These are phyloP conservation scores for Eruca vesicaria DNA, from an alignment of 441 rosid genomes.

Conservation along the genomic window DNA sequence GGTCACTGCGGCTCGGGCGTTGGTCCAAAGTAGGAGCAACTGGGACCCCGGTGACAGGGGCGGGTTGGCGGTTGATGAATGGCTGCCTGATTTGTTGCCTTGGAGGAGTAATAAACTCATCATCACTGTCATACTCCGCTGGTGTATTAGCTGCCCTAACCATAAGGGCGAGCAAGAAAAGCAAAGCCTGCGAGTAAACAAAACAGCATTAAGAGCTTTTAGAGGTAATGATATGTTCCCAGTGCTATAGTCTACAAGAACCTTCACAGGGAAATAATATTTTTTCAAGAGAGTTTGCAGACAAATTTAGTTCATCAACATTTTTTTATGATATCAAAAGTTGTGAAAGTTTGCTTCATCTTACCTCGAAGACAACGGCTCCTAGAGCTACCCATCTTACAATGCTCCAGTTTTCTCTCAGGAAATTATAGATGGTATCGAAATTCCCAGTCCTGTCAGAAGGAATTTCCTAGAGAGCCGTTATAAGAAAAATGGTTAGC, in stretches of 20 bases:
- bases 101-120: conserved; percentile 69
- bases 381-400: conserved; percentile 97
- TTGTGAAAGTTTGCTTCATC: conserved; percentile 1
- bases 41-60: conserved; percentile 74
- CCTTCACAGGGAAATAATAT: neutral
- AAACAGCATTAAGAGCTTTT: neutral
- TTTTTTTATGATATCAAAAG: neutral
- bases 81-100: conserved; percentile 88
- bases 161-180: conserved; percentile 76
- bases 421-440: conserved; percentile 66
- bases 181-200: conserved; percentile 61
- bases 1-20: conserved; percentile 91
- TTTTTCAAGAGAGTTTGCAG: neutral
- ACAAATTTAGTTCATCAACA: neutral
- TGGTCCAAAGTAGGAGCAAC: conserved; percentile 76
- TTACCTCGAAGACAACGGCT: conserved; percentile 81
- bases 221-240: conserved; percentile 7
- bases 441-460: conserved; percentile 87
- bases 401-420: conserved; percentile 79
- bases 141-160: conserved; percentile 81
- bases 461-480: conserved; percentile 69
- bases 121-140: conserved; percentile 87
- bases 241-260: neutral
- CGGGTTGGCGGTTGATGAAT: conserved; percentile 66
- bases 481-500: conserved; percentile 15